phyloP scores from a whole-genome alignment of 2,329 filamentous ascomycete genomes.

The Aphanoascus verrucosus region DNA sequence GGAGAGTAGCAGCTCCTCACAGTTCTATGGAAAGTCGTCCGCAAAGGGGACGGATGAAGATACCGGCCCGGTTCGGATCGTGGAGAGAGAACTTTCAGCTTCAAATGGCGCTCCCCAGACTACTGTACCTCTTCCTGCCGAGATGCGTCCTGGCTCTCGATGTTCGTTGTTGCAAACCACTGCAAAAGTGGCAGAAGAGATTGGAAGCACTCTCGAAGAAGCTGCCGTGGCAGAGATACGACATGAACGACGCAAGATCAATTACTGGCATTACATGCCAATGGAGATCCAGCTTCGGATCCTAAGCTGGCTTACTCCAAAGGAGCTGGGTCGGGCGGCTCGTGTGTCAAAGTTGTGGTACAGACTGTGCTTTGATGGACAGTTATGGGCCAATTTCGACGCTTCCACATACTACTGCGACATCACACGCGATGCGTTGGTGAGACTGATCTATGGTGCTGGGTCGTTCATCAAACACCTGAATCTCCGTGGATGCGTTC shows the following conservation, averaged over 20 bases:
- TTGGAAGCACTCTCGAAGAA: conserved; percentile 24
- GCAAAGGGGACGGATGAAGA: conserved; percentile 39
- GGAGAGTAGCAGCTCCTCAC: conserved; percentile 45
- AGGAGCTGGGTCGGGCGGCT: conserved; percentile 69
- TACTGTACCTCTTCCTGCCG: conserved; percentile 54
- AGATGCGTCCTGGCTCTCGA: conserved; percentile 43
- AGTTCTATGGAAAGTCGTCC: conserved; percentile 38
- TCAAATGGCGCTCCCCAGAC: conserved; percentile 31
- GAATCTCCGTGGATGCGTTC: conserved; percentile 82
- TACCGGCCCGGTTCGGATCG: conserved; percentile 45
- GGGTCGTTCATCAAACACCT: conserved; percentile 85
- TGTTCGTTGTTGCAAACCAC: conserved; percentile 18
- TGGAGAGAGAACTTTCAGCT: conserved; percentile 41
- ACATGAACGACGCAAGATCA: conserved; percentile 36
- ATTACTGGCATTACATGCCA: conserved; percentile 74
- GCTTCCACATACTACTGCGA: conserved; percentile 75
- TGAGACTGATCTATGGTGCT: conserved; percentile 72
- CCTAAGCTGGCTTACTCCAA: conserved; percentile 63
- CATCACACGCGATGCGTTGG: conserved; percentile 72
- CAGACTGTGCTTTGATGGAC: conserved; percentile 81
- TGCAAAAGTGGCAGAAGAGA: conserved; percentile 25
- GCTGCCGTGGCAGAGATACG: conserved; percentile 10
- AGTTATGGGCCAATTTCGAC: conserved; percentile 80
- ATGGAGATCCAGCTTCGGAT: conserved; percentile 71
- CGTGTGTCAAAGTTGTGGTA: conserved; percentile 69